These are phyloP conservation scores for Datura wrightii DNA, from an alignment of 257 asterid species.

Conservation along the genomic window DNA sequence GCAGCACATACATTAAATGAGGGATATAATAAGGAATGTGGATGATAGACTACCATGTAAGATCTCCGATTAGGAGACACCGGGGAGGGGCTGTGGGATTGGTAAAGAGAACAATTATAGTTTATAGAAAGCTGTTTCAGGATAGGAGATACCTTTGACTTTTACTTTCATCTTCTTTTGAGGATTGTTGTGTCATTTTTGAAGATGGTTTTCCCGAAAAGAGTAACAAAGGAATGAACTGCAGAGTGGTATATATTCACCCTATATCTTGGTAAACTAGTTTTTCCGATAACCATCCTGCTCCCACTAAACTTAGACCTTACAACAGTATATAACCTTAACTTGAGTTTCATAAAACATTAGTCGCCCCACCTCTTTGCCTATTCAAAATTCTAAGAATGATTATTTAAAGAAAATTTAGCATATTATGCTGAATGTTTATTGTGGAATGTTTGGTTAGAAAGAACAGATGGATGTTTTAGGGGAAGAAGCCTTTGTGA, in stretches of 20 bases:
- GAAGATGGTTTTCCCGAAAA: not conserved
- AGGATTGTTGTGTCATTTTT: not conserved
- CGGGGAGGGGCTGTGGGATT: not conserved
- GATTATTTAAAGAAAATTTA: not conserved
- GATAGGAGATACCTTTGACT: not conserved
- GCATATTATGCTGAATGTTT: not conserved
- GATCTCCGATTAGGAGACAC: not conserved
- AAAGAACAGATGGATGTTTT: not conserved
- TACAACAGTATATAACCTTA: not conserved
- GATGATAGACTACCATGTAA: not conserved
- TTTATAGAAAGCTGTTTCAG: not conserved
- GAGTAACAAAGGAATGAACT: not conserved
- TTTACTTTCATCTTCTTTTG: not conserved
- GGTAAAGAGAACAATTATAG: not conserved
- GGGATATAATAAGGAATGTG: not conserved
- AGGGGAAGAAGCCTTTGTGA: too few species aligned
- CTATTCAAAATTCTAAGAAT: not conserved
- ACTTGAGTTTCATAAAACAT: not conserved
- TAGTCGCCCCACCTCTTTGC: not conserved
- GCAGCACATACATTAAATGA: not conserved
- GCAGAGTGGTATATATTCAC: not conserved
- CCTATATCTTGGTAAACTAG: slow-evolving; percentile 2
- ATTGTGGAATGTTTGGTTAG: not conserved
- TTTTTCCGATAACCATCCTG: not conserved
- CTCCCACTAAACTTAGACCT: not conserved